Evolutionary conservation across 2,329 filamentous ascomycete genomes (phyloP), one percentile per base, ranked within the genome.

Genomic region (Zalaria obscura): DNA sequence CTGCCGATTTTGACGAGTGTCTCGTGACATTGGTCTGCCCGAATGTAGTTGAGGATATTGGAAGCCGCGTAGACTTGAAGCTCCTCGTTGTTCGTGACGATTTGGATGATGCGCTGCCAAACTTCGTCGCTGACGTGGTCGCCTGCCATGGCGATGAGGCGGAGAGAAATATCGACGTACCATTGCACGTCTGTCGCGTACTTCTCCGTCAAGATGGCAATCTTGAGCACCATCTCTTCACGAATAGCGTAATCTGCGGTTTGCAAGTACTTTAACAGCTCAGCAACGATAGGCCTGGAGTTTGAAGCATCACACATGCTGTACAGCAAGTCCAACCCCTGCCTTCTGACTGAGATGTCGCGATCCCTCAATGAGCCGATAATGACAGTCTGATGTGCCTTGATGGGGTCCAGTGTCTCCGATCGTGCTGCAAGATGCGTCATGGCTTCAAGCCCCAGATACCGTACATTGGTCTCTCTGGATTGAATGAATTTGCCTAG

Each of bases 271-370:
- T 89, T 85, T 40, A 98, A 66, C 39, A 98, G 77, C 65, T 98
- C 91, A 45, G 83, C 82, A 33, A 98, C 91, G 50, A 98, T 93
- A 6, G 85, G 80, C 49, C 85, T 83, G 5, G 91, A 87, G 61
- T 98, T 98, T n/a, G 80, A 80, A 29, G 83, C 76, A 62, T 98
- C 91, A 61, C 93, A 98, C 91, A 98, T 98, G 76, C 91, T 98
- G 74, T 98, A 98, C 29, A 98, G 74, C 42, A 98, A 67, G 63
- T 98, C 93, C 38, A 98, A 73, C 45, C 89, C 91, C 64, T 98
- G 96, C 52, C 91, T 78, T 46, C 93, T 80, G 36, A 98, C 91
- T 57, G 89, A 96, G 54, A 98, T 98, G 61, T 98, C 91, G 45
- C 91, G 76, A 59, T 98, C 91, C 57, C 91, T 85, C 35, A 98